phyloP scores from a whole-genome alignment of 2,329 filamentous ascomycete species.

The Dactylonectria macrodidyma region DNA sequence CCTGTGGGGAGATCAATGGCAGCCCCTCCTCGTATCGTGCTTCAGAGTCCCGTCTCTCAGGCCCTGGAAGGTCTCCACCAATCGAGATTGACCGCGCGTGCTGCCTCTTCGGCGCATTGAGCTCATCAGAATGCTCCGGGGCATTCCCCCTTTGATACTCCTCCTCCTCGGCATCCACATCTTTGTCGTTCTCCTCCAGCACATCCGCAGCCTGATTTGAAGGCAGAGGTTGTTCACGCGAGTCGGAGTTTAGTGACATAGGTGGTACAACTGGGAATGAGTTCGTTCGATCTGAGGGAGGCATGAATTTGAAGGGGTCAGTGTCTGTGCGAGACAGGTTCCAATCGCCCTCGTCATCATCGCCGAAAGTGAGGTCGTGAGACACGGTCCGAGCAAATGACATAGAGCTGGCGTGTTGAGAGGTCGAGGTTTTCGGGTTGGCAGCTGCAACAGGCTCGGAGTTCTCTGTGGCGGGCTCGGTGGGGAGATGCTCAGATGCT shows the following conservation, averaged over 20 bases:
- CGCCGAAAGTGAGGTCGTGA: slow-evolving; percentile 72
- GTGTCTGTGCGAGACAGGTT: slow-evolving; percentile 65
- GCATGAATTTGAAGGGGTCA: slow-evolving; percentile 74
- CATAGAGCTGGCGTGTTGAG: slow-evolving; percentile 72
- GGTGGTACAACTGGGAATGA: slow-evolving; percentile 73
- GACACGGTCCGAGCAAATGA: slow-evolving; percentile 77
- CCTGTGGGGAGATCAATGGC: slow-evolving; percentile 68
- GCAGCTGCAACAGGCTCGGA: slow-evolving; percentile 33
- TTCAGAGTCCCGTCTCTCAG: slow-evolving; percentile 63
- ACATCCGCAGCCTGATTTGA: slow-evolving; percentile 68
- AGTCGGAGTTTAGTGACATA: slow-evolving; percentile 46
- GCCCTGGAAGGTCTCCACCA: slow-evolving; percentile 60
- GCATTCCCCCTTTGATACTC: slow-evolving; percentile 42
- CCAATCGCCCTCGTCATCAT: slow-evolving; percentile 74
- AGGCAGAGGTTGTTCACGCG: slow-evolving; percentile 57
- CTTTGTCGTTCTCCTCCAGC: slow-evolving; percentile 66
- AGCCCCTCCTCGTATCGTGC: slow-evolving; percentile 80
- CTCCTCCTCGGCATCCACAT: slow-evolving; percentile 61
- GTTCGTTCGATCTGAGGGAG: slow-evolving; percentile 71
- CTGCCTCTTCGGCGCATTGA: slow-evolving; percentile 35
- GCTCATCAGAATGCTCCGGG: slow-evolving; percentile 27
- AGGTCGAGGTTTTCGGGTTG: slow-evolving; percentile 50
- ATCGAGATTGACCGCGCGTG: slow-evolving; percentile 55
- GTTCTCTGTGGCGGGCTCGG: slow-evolving; percentile 30
- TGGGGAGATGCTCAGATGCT: slow-evolving; percentile 25